Evolutionary conservation across 106 monocot genomes (phyloP).

Genomic region (Allium fistulosum): DNA sequence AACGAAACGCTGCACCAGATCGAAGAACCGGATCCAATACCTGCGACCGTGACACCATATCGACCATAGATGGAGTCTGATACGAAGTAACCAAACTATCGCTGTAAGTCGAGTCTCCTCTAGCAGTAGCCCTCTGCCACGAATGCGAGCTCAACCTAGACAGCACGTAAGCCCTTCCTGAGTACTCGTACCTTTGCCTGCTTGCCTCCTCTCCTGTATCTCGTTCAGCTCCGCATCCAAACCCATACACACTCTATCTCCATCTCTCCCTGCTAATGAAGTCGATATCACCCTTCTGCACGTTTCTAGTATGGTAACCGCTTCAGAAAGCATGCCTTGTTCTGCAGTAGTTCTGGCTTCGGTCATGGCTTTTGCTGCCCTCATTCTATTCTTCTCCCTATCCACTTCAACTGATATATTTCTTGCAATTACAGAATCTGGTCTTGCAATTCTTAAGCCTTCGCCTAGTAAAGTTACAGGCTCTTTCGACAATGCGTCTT

Average conservation of each 20-base stretch:
- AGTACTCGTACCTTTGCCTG: conserved; percentile 55
- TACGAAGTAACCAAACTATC: conserved; percentile 16
- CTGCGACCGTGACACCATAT: conserved; percentile 75
- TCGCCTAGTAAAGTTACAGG: conserved; percentile 11
- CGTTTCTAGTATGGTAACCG: conserved; percentile 47
- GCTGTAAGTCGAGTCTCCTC: conserved; percentile 66
- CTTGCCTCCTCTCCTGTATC: conserved; percentile 83
- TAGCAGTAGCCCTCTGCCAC: conserved; percentile 83
- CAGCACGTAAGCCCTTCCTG: conserved; percentile 84
- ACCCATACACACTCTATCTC: conserved; percentile 41
- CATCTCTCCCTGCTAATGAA: conserved; percentile 28
- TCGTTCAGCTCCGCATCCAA: conserved; percentile 70
- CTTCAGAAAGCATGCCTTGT: conserved; percentile 45
- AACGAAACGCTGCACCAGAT: no score
- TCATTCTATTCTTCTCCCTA: conserved; percentile 62
- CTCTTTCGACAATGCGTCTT: conserved; percentile 39
- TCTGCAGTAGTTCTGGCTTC: conserved; percentile 64
- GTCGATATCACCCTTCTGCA: conserved; percentile 25
- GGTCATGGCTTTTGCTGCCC: conserved; percentile 61
- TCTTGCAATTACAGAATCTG: conserved; percentile 3
- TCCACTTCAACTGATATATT: conserved; percentile 57
- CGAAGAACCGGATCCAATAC: conserved; percentile 3
- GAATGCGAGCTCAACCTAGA: conserved; percentile 91
- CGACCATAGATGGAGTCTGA: conserved; percentile 80
- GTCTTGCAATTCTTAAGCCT: conserved; percentile 34